These are phyloP conservation scores for Alternaria triticina DNA, from an alignment of 2,329 filamentous ascomycete genomes.

Conservation along the genomic window DNA sequence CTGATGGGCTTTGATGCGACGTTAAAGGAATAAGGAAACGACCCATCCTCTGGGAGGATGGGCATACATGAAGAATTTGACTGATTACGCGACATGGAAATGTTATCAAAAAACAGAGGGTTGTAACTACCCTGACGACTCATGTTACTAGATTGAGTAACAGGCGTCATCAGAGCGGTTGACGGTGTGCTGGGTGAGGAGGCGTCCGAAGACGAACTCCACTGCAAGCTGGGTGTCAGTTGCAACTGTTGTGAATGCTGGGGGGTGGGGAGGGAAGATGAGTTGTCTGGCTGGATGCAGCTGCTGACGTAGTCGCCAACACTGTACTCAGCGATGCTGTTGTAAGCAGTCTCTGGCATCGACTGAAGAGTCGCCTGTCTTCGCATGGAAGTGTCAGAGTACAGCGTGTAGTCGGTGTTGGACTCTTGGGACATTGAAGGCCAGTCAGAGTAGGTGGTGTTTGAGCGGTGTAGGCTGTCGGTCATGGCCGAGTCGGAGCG, in stretches of 20 bases:
- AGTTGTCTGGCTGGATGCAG: constrained; percentile 33
- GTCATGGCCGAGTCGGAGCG: constrained; percentile 36
- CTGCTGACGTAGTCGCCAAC: constrained; percentile 46
- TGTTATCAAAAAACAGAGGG: constrained; percentile 48
- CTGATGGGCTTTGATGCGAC: constrained; percentile 45
- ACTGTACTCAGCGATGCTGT: constrained; percentile 43
- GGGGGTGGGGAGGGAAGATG: constrained; percentile 29
- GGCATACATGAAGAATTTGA: constrained; percentile 49
- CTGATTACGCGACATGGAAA: constrained; percentile 54
- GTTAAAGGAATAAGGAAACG: constrained; percentile 43
- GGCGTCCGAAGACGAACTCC: constrained; percentile 41
- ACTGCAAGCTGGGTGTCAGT: constrained; percentile 42
- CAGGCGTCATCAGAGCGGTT: constrained; percentile 46
- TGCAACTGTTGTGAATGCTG: constrained; percentile 31
- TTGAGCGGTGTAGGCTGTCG: constrained; percentile 29
- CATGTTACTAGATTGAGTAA: constrained; percentile 51
- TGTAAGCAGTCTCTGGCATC: constrained; percentile 28
- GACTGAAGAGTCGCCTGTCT: constrained; percentile 31
- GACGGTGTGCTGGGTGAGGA: constrained; percentile 48
- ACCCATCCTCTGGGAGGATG: constrained; percentile 45
- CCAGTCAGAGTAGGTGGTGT: constrained; percentile 33
- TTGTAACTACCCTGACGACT: constrained; percentile 55
- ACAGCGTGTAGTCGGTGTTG: constrained; percentile 42
- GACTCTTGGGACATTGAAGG: constrained; percentile 27
- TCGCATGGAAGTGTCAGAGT: constrained; percentile 30